Conservation (phyloP, 345 rosid genomes). For the Gossypium longicalyx region DNA sequence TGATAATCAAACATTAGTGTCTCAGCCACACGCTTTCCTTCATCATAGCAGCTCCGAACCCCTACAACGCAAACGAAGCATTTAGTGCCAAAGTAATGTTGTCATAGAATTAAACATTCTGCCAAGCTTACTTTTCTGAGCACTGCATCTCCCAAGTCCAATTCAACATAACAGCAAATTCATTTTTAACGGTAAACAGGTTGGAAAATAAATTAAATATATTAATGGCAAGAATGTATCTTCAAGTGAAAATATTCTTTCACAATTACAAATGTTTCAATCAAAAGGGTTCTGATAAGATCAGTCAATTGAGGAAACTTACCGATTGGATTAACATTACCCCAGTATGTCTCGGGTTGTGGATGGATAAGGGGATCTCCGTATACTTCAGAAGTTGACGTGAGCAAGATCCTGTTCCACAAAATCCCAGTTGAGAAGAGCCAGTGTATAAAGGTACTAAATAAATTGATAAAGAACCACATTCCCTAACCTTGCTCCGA, state of each 20-base stretch:
- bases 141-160: not conserved
- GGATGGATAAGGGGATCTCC: slow-evolving; percentile 98
- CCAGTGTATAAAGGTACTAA: not conserved
- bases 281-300: not conserved
- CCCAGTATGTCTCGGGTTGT: slow-evolving; percentile 95
- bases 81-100: not conserved
- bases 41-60: slow-evolving; percentile 93
- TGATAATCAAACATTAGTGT: slow-evolving; percentile 97
- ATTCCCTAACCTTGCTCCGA: slow-evolving; percentile 74
- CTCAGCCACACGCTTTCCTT: slow-evolving; percentile 98
- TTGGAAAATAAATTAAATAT: not conserved
- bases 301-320: slow-evolving; percentile 16
- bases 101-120: not conserved
- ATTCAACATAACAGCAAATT: not conserved
- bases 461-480: not conserved
- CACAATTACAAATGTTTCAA: not conserved
- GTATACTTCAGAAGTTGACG: slow-evolving; percentile 94
- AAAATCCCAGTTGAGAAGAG: slow-evolving; percentile 10
- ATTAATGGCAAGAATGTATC: not conserved
- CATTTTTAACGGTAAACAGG: not conserved
- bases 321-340: slow-evolving; percentile 96
- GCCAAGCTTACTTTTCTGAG: not conserved
- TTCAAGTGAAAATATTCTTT: not conserved
- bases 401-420: slow-evolving; percentile 70
- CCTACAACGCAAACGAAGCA: slow-evolving; percentile 33